phyloP scores from a whole-genome alignment of 495 filamentous ascomycete species.

The Lasiosphaeria hispida region DNA sequence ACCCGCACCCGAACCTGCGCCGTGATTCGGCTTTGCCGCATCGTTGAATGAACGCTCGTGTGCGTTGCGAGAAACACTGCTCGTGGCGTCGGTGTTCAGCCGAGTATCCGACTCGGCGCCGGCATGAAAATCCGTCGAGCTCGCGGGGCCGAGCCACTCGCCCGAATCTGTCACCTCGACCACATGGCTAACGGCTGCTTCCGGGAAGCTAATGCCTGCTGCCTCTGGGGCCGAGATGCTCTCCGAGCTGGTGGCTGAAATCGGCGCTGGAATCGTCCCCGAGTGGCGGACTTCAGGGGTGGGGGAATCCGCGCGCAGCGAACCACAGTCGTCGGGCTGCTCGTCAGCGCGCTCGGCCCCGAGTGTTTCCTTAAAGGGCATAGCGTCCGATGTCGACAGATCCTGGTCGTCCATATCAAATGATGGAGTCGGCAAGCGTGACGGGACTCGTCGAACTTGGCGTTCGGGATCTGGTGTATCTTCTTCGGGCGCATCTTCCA shows the following conservation, averaged over 20 bases:
- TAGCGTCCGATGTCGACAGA: background rate
- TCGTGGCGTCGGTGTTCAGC: background rate
- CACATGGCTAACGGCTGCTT: background rate
- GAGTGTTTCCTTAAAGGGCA: constrained; percentile 9
- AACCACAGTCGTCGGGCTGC: constrained; percentile 5
- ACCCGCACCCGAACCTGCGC: background rate
- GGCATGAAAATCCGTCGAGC: background rate
- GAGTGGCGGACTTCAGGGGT: constrained; percentile 17
- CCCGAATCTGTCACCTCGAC: background rate
- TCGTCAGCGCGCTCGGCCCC: constrained; percentile 20
- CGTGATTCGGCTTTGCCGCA: too few relatives aligned
- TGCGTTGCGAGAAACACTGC: too few relatives aligned
- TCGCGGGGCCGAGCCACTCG: background rate
- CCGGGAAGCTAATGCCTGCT: constrained; percentile 15
- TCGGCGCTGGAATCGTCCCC: background rate
- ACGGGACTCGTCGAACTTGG: too few relatives aligned
- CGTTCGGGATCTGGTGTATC: background rate
- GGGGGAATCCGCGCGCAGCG: constrained; percentile 24
- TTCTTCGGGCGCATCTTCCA: background rate
- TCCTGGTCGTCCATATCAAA: too few relatives aligned
- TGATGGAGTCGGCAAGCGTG: too few relatives aligned
- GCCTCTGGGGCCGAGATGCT: constrained; percentile 18
- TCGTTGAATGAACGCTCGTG: too few relatives aligned
- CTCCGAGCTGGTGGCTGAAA: constrained; percentile 5
- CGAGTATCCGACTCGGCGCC: background rate